Base-by-base conservation (phyloP, 177 flowering plant species). In the Vitis hybrid region DNA sequence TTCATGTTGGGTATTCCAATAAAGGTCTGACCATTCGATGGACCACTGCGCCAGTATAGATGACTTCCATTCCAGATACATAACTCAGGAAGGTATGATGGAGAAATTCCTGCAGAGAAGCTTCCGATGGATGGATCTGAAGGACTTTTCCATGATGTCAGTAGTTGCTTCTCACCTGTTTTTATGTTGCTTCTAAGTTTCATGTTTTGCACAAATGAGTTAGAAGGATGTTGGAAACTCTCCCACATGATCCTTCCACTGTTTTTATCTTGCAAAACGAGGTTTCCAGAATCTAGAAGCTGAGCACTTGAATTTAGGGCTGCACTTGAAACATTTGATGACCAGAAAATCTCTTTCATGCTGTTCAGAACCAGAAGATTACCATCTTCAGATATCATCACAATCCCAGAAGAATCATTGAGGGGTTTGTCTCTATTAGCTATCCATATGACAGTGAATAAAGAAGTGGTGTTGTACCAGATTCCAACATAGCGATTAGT, bases 11-110 rank as follows among this genome's bases (percentile, higher is more conserved):
- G 80, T 15, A 80, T 49, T 10, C 85, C 85, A 12, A 73, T 74
- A 26, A 81, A 76, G 19, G 69, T 60, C 65, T 64, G 69, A 5
- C 82, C 81, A 31, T 78, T 78, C 85, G 85, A 84, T 1, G 75
- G 82, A 10, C 87, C 87, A 16, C 78, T 80, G 14, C 85, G 51
- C 80, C 81, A 84, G 19, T 68, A 29, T 1, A 57, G 76, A 5
- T 22, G 45, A 13, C 61, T 61, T 2, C 72, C 68, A 9, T 71
- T 67, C 83, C 81, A 76, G 6, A 80, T 62, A 31, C 71, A 65
- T 0, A 67, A 1, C 52, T 84, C 73, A 1, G 77, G 80, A 33
- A 70, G 3, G 2, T 12, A 26, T 0, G 3, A 33, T 18, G 70
- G 60, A 11, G 49, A 61, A n/a, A 78, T 11, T 1, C 75, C 79